Evolutionary conservation across 305 asterid species (phyloP), one percentile per base, ranked within the genome.

Genomic region (Rubia peregrina): DNA sequence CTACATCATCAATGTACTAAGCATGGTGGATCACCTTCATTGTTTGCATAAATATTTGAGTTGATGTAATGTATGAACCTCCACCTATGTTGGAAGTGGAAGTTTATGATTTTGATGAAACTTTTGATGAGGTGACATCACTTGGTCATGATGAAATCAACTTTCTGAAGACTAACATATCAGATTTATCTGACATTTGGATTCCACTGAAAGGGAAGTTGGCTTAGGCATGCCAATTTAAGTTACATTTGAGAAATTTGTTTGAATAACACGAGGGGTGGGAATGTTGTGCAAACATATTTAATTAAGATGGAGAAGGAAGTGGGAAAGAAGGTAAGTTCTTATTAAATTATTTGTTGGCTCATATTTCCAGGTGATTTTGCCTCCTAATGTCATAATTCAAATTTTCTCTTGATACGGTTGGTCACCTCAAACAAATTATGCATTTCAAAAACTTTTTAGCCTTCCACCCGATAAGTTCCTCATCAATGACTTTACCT

Each of bases 11-110:
- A 61, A 61, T 36, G 55, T 41, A 10, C 49, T 80, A 36, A 60
- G 63, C 71, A 65, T 63, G 75, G 62, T 78, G 77, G 67, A 53
- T 68, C 41, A 72, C 62, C 76, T 53, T 61, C 74, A 73, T 78
- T 41, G 69, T 72, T 61, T 83, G 86, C 95, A 94, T 96, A 94
- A 80, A 89, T 94, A 78, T 94, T 91, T 77, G 98, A 91, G 74
- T 91, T 85, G 98, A 94, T 88, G 98, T 97, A 51, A 91, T 94
- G 98, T 95, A 91, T 41, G 97, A 94, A 24, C 96, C 97, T 61
- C 98, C 98, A 55, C 91, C 97, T 19, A 90, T 88, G 80, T 80
- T 94, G 77, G 92, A 89, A 43, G 83, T 89, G 79, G 96, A 94
- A 81, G 97, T 88, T 77, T 89, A 81, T 76, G 96, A 91, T 82